Evolutionary conservation across 192 early-diverging fungal species (phyloP).

Genomic region (Backusella sp.): DNA sequence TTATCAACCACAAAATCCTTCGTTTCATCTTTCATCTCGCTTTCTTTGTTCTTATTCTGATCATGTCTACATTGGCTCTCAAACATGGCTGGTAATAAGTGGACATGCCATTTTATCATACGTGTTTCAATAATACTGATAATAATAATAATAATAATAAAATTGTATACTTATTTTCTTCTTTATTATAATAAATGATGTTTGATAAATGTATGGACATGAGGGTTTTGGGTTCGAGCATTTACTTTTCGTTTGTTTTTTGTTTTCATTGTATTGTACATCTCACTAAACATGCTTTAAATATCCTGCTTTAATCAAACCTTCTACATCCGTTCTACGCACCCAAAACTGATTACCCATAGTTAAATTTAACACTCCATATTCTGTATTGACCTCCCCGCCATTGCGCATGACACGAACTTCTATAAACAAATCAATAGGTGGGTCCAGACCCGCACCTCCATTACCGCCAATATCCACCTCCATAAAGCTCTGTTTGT

Average conservation of each 20-base stretch:
- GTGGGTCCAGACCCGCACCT: constrained; percentile 73
- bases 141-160: too few species aligned
- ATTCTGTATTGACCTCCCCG: constrained; percentile 90
- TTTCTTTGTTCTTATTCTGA: neutral
- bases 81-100: neutral
- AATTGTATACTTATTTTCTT: too few species aligned
- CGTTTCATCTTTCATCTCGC: neutral
- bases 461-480: constrained; percentile 76
- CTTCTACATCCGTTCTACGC: constrained; percentile 84
- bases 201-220: too few species aligned
- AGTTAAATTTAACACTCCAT: constrained; percentile 73
- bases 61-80: neutral
- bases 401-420: constrained; percentile 85
- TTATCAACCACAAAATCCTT: neutral
- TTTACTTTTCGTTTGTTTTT: too few species aligned
- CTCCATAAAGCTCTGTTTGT: constrained; percentile 59
- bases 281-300: constrained; percentile 62
- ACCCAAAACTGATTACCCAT: constrained; percentile 86
- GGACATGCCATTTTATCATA: too few species aligned
- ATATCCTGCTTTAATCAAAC: constrained; percentile 82
- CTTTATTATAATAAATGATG: too few species aligned
- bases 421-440: constrained; percentile 89
- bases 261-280: neutral
- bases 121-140: too few species aligned
- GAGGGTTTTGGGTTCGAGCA: too few species aligned